These are phyloP conservation scores for Ganoderma multipileum DNA, from an alignment of 1,284 basidiomycete genomes.

Conservation along the genomic window DNA sequence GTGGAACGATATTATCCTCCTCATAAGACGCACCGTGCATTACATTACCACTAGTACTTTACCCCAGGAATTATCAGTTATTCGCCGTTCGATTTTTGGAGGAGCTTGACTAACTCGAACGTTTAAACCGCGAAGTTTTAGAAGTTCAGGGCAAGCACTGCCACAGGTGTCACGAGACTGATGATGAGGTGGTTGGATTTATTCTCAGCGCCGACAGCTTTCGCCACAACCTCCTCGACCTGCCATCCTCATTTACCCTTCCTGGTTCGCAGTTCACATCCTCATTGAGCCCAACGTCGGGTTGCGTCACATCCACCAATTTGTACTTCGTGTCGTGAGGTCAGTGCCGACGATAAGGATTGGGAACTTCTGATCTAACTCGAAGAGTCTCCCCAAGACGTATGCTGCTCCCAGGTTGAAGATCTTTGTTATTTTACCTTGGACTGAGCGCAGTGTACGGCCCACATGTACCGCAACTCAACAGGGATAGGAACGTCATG, in stretches of 20 bases:
- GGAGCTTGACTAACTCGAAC: not conserved
- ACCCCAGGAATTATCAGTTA: not conserved
- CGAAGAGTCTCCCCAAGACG: too few species aligned
- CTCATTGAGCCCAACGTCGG: too few species aligned
- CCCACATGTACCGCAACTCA: not conserved
- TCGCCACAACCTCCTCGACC: not conserved
- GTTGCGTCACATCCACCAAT: too few species aligned
- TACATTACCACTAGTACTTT: not conserved
- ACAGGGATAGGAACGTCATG: not conserved
- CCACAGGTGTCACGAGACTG: not conserved
- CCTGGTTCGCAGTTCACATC: not conserved
- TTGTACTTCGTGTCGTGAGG: not conserved
- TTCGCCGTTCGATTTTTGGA: not conserved
- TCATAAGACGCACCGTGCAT: not conserved
- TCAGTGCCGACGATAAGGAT: not conserved
- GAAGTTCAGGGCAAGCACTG: not conserved
- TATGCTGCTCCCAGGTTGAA: not conserved
- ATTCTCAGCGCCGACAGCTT: too few species aligned
- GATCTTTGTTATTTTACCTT: not conserved
- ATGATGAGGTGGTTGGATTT: too few species aligned
- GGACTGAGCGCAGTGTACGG: not conserved
- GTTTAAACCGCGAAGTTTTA: too few species aligned
- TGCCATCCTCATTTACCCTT: not conserved
- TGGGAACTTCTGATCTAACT: too few species aligned
- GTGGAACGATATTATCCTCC: not conserved